Evolutionary conservation across 495 filamentous ascomycete species (phyloP), one percentile per base, ranked within the genome.

Genomic region (Astrothelium macrocarpum): DNA sequence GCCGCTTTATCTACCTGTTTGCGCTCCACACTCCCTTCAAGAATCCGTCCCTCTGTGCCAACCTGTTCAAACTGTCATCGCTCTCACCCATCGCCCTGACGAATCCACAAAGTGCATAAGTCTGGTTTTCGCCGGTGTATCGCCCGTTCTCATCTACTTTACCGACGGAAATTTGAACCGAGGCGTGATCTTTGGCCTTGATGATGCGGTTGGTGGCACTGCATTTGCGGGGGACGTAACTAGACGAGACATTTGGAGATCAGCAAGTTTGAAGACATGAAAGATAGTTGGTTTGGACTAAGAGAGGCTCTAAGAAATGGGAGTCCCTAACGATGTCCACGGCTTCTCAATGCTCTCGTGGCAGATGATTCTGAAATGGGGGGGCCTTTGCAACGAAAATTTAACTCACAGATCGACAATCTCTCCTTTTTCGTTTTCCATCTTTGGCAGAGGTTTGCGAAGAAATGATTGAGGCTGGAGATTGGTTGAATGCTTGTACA

Each of bases 91-190:
- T 96, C 66, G 91, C 88, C 71, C 94, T 84, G 69, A 99, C 90
- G 83, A 99, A 99, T 62, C 94, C 94, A 80, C 90, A 96, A 60
- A 99, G 86, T 68, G 94, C 95, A 76, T 95, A 97, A 72, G 90
- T 88, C 79, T 96, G 87, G 85, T 91, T 96, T 82, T 97, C 94
- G 73, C 91, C 90, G 67, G 90, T 94, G 83, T 97, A 90, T 71
- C 92, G 89, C 69, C 94, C 93, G 81, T 89, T 92, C 62, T 78
- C 76, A 59, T 77, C 76, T 25, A 79, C 77, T 66, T 78, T 79
- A 67, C 74, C 77, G 67, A 79, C 68, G 64, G 68, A 72, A 62
- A 79, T 70, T 61, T 79, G 77, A 18, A 78, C 76, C 9, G 73
- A 75, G 58, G 73, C 77, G 71, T 79, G 77, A 69, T 79, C 94